Base-by-base conservation (phyloP, 306 rosid genomes). In the Fagus sylvatica region DNA sequence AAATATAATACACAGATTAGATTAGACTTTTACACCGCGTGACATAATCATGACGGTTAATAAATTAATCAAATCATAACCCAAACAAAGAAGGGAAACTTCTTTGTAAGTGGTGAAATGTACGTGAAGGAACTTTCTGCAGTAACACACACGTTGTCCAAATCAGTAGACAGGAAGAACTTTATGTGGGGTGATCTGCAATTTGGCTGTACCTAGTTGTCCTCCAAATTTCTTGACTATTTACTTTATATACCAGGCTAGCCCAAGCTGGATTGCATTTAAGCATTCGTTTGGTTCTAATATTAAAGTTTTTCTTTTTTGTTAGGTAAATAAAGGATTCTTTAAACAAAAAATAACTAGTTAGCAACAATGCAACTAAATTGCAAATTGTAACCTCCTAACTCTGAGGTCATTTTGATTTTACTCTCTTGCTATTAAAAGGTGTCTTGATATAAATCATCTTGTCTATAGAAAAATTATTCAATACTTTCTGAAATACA, bases 161-260 rank as follows among this genome's bases (percentile, higher is more conserved):
- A 36, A 32, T 43, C 53, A 74, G 76, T 68, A 79, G 87, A 88
- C 73, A 88, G 46, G 76, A 54, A 43, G 86, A 74, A 80, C 84
- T 85, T 80, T 72, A 69, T 37, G 69, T 74, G 89, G 53, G 78
- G 66, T 83, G 87, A 79, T 82, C 87, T 82, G 87, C 84, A 66
- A 65, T 76, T 76, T 74, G 78, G 91, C 82, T 89, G 91, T 84
- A 82, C 82, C 85, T 69, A 75, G 80, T 84, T 88, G 91, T 88
- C 87, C 17, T 15, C 2, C 40, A 33, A 78, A 49, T 41, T 41
- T 78, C 61, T 19, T 5, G 1, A 67, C 42, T 37, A 16, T 6
- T 39, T 40, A 37, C 28, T 22, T 22, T 22, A 22, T 22, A 22
- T 22, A 22, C 71, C 49, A 39, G 4, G 34, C 2, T 73, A 74